Conservation (phyloP, 1,139 yeast genomes). For the Pichia sp. region DNA sequence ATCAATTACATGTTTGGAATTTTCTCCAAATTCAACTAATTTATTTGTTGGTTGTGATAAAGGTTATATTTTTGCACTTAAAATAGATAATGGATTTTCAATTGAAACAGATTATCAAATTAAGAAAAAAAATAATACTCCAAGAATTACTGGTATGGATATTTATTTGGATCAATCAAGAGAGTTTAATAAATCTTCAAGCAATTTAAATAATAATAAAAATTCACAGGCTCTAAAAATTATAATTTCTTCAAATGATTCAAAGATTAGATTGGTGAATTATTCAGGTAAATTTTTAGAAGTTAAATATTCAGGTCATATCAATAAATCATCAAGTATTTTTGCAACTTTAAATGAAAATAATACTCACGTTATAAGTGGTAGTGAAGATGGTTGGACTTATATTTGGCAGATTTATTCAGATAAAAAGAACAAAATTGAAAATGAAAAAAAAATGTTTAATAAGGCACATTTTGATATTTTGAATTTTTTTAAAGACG, state of each 20-base stretch:
- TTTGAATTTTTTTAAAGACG: constrained; percentile 31
- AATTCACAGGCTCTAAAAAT: constrained; percentile 23
- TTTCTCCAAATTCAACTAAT: constrained; percentile 63
- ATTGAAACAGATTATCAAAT: constrained; percentile 49
- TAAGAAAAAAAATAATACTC: constrained; percentile 37
- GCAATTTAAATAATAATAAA: not conserved
- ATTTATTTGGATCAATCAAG: not conserved
- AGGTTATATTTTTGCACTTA: constrained; percentile 62
- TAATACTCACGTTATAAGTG: constrained; percentile 44
- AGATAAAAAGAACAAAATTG: constrained; percentile 11
- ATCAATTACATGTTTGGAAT: constrained; percentile 62
- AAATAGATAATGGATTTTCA: constrained; percentile 51
- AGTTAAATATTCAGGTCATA: constrained; percentile 66
- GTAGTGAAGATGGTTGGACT: constrained; percentile 66
- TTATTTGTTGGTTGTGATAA: constrained; percentile 77
- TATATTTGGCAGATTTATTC: constrained; percentile 53
- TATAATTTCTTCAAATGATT: constrained; percentile 72
- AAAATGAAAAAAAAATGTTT: constrained; percentile 12
- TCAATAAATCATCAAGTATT: constrained; percentile 66
- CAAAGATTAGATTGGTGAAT: constrained; percentile 64
- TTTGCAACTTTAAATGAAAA: constrained; percentile 61
- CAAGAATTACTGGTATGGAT: constrained; percentile 47
- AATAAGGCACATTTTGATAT: constrained; percentile 28
- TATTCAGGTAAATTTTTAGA: constrained; percentile 51
- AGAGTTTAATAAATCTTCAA: not conserved